A percentile compares a stretch with the other conserved stretches of the same genome.
These are phyloP conservation scores for Puccinia brachypodii DNA, from an alignment of 1,284 basidiomycete species.

Conservation along the genomic window DNA sequence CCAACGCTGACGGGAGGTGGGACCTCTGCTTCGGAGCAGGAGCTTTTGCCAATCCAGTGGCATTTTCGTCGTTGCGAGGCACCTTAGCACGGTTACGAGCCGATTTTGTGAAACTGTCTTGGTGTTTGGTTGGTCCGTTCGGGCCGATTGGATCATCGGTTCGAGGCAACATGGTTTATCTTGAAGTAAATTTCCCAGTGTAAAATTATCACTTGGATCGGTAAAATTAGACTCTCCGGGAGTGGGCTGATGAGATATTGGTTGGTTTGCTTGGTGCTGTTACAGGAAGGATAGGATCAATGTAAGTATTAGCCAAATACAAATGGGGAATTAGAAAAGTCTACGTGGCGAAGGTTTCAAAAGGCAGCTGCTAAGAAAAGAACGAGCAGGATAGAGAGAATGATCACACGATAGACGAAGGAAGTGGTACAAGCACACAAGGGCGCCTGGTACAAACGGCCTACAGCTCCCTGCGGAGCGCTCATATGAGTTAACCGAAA, in stretches of 20 bases:
- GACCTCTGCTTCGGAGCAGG: not conserved
- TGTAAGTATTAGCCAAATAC: no score
- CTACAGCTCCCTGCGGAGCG: not conserved
- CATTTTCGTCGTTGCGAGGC: slow-evolving; percentile 22
- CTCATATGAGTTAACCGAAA: not conserved
- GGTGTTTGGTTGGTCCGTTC: not conserved
- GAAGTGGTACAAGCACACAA: not conserved
- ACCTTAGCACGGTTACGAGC: not conserved
- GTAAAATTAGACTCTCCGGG: not conserved
- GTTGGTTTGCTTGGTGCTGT: no score
- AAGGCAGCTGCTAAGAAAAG: no score
- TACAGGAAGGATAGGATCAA: no score
- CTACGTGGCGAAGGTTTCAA: no score
- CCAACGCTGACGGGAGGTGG: not conserved
- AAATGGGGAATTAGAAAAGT: no score
- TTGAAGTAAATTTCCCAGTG: not conserved
- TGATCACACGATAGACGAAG: no score
- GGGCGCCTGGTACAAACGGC: not conserved
- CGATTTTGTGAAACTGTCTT: not conserved
- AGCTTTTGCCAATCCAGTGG: not conserved
- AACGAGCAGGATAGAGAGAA: no score
- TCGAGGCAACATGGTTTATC: not conserved
- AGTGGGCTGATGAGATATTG: not conserved
- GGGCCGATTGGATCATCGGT: not conserved
- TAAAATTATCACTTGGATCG: no score